Evolutionary conservation across 2,329 filamentous ascomycete species (phyloP).

Genomic region (Tolypocladium pustulatum): DNA sequence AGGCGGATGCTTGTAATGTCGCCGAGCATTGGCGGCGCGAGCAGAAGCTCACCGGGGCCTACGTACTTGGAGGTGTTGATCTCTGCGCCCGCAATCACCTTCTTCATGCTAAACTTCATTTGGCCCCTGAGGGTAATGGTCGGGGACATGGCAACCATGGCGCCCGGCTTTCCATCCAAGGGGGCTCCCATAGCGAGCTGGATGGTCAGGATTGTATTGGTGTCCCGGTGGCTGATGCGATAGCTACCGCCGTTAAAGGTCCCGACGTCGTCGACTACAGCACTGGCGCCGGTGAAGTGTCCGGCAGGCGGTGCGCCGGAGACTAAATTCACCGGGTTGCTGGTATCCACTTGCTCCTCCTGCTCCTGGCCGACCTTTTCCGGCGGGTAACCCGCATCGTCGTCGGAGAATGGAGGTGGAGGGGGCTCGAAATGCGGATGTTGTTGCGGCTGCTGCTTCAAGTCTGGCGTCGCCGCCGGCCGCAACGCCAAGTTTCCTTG

Average conservation of each 20-base stretch:
- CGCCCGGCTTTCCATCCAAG: slow-evolving; percentile 67
- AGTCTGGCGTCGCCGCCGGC: slow-evolving; percentile 12
- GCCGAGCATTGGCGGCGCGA: slow-evolving; percentile 70
- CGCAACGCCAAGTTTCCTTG: slow-evolving; percentile 12
- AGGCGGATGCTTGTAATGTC: slow-evolving; percentile 77
- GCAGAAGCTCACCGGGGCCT: slow-evolving; percentile 80
- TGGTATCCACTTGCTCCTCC: slow-evolving; percentile 12
- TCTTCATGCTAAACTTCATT: slow-evolving; percentile 83
- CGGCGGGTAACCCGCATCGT: slow-evolving; percentile 12
- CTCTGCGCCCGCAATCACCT: slow-evolving; percentile 74
- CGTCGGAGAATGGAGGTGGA: slow-evolving; percentile 12
- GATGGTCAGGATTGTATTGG: slow-evolving; percentile 79
- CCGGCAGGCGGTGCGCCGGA: slow-evolving; percentile 30
- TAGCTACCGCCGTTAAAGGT: slow-evolving; percentile 96
- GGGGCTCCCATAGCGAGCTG: slow-evolving; percentile 87
- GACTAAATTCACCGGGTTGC: slow-evolving; percentile 19
- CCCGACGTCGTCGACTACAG: slow-evolving; percentile 74
- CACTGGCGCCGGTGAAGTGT: slow-evolving; percentile 52
- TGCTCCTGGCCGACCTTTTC: slow-evolving; percentile 17
- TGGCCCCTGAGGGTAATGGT: slow-evolving; percentile 74
- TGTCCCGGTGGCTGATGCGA: slow-evolving; percentile 83
- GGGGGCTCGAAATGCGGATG: slow-evolving; percentile 18
- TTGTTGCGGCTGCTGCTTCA: slow-evolving; percentile 9
- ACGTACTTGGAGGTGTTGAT: slow-evolving; percentile 72
- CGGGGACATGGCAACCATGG: slow-evolving; percentile 92